phyloP scores from a whole-genome alignment of 768 basidiomycete species.

The Xerocomellus amylosporus region DNA sequence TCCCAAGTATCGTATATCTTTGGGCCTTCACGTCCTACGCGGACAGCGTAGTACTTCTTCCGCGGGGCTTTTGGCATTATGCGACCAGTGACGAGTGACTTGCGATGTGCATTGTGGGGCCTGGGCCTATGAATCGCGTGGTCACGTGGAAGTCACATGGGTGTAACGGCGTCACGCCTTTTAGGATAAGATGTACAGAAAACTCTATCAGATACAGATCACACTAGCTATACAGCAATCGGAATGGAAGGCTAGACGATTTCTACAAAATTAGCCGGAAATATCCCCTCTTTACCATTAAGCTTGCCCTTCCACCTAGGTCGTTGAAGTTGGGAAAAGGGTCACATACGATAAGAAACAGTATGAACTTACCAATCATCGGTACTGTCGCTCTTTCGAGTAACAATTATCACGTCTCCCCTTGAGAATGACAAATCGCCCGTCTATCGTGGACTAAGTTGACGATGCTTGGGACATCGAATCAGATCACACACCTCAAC shows the following conservation, averaged over 20 bases:
- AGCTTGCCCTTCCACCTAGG: constrained; percentile 77
- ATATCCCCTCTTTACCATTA: constrained; percentile 58
- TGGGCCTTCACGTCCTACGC: constrained; percentile 54
- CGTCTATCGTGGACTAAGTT: constrained; percentile 37
- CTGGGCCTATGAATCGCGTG: background rate
- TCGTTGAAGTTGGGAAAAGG: background rate
- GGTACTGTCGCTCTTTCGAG: constrained; percentile 63
- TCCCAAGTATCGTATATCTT: constrained; percentile 59
- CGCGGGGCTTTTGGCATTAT: constrained; percentile 33
- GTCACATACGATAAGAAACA: background rate
- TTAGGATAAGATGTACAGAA: background rate
- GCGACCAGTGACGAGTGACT: background rate
- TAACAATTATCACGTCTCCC: constrained; percentile 70
- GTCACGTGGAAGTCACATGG: background rate
- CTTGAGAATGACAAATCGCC: constrained; percentile 76
- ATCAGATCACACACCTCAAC: constrained; percentile 50
- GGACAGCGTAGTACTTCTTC: constrained; percentile 61
- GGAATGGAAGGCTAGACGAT: constrained; percentile 35
- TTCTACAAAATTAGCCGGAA: constrained; percentile 86
- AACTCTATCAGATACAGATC: background rate
- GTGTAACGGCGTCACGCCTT: background rate
- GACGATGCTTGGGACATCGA: background rate
- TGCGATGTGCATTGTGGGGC: background rate
- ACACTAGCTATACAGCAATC: background rate
- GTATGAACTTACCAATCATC: constrained; percentile 63